phyloP scores from a whole-genome alignment of 2,329 filamentous ascomycete genomes.

The Boeremia exigua region DNA sequence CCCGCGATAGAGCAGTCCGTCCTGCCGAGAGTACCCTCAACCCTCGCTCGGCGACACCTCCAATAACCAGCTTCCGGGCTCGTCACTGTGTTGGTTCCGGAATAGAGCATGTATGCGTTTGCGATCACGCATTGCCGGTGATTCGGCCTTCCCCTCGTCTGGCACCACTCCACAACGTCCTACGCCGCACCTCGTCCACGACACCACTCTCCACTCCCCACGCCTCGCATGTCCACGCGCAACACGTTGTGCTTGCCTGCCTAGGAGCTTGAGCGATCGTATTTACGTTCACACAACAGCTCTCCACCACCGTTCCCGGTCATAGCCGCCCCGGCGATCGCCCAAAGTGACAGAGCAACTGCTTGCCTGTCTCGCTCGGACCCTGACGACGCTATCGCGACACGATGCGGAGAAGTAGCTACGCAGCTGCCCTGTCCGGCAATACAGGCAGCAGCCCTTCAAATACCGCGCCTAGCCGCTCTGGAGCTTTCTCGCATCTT shows the following conservation, averaged over 20 bases:
- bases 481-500: constrained; percentile 62
- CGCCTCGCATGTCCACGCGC: constrained; percentile 19
- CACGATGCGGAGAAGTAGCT: constrained; percentile 44
- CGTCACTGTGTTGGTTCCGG: constrained; percentile 5
- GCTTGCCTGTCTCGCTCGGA: not conserved
- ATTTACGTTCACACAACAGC: not conserved
- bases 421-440: constrained; percentile 66
- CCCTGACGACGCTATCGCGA: constrained; percentile 12
- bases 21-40: constrained; percentile 13
- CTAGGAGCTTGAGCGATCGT: not conserved
- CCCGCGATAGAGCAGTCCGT: constrained; percentile 20
- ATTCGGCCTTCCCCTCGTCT: constrained; percentile 25
- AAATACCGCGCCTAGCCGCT: constrained; percentile 42
- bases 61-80: constrained; percentile 8
- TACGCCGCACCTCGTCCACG: constrained; percentile 8
- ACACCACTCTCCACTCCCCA: constrained; percentile 18
- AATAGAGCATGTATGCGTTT: constrained; percentile 40
- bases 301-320: not conserved
- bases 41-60: constrained; percentile 10
- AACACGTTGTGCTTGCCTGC: constrained; percentile 10
- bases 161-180: constrained; percentile 23
- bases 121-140: constrained; percentile 37
- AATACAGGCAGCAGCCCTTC: constrained; percentile 44
- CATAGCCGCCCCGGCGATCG: constrained; percentile 1
- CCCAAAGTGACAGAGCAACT: not conserved